Percentiles rank a stretch among this genome's conserved stretches.
Conservation (phyloP, 768 basidiomycete species). For the Trametes villosa region DNA sequence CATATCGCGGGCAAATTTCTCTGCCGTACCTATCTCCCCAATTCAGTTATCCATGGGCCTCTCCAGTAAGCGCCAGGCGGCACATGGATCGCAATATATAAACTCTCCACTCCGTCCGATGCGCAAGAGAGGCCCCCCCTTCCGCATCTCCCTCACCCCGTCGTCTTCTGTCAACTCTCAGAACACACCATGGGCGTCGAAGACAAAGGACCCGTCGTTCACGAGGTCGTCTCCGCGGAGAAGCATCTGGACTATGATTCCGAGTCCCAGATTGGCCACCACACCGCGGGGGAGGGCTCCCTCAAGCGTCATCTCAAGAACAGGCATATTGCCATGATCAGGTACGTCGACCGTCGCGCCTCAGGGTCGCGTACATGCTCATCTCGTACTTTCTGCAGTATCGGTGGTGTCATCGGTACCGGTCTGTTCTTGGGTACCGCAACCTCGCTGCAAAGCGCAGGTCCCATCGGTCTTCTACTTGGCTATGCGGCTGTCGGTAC, state of each 20-base stretch:
- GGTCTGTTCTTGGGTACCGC: conserved; percentile 56
- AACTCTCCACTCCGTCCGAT: neutral
- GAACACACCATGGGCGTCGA: conserved; percentile 20
- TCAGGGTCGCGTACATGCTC: neutral
- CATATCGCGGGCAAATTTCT: conserved; percentile 11
- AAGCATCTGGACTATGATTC: conserved; percentile 19
- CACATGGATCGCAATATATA: conserved; percentile 12
- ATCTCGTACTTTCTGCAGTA: conserved; percentile 26
- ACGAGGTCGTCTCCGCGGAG: conserved; percentile 21
- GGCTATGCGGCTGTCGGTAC: conserved; percentile 70
- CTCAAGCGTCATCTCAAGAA: conserved; percentile 47
- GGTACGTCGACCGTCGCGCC: conserved; percentile 39
- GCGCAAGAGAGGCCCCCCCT: conserved; percentile 9
- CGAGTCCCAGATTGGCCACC: conserved; percentile 18
- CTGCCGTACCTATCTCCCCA: conserved; percentile 9
- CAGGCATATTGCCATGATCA: conserved; percentile 84
- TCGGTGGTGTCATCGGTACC: conserved; percentile 52
- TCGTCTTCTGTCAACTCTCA: conserved; percentile 3
- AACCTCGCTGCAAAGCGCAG: conserved; percentile 39
- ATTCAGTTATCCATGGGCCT: neutral
- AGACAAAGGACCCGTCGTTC: conserved; percentile 10
- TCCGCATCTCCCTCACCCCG: conserved; percentile 6
- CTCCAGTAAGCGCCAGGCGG: conserved; percentile 2
- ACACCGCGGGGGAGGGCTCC: conserved; percentile 11
- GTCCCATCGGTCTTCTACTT: conserved; percentile 72